A percentile compares a stretch with the other conserved stretches of the same genome.
phyloP scores from a whole-genome alignment of 2,329 filamentous ascomycete genomes.

The Calonectria pteridis region DNA sequence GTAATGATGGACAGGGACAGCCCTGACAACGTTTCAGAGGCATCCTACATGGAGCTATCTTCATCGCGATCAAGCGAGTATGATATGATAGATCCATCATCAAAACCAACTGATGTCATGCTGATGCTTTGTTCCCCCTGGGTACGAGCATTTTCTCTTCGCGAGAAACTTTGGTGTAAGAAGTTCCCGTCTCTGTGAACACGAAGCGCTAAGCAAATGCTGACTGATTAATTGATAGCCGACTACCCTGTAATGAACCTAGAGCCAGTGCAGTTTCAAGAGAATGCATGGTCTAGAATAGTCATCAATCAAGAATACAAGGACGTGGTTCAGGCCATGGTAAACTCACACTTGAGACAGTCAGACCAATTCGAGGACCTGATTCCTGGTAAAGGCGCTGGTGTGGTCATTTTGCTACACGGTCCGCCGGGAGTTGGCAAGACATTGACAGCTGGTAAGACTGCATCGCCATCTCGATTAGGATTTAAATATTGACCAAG shows the following conservation, averaged over 20 bases:
- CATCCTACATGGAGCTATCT: background rate
- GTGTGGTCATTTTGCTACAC: background rate
- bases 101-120: background rate
- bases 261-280: background rate
- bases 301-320: background rate
- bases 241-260: background rate
- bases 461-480: rapidly evolving
- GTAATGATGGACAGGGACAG: background rate
- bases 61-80: background rate
- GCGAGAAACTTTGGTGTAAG: background rate
- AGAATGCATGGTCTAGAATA: background rate
- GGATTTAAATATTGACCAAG: background rate
- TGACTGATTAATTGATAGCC: background rate
- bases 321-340: background rate
- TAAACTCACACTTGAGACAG: background rate
- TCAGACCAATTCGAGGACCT: background rate
- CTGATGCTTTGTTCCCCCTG: background rate
- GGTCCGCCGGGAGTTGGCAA: background rate
- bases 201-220: background rate
- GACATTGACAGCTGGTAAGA: background rate
- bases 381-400: background rate
- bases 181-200: background rate
- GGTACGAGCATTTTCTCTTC: background rate
- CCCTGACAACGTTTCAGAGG: background rate
- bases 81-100: background rate